Conservation (phyloP, 1,284 basidiomycete species). For the Ustilago curta region DNA sequence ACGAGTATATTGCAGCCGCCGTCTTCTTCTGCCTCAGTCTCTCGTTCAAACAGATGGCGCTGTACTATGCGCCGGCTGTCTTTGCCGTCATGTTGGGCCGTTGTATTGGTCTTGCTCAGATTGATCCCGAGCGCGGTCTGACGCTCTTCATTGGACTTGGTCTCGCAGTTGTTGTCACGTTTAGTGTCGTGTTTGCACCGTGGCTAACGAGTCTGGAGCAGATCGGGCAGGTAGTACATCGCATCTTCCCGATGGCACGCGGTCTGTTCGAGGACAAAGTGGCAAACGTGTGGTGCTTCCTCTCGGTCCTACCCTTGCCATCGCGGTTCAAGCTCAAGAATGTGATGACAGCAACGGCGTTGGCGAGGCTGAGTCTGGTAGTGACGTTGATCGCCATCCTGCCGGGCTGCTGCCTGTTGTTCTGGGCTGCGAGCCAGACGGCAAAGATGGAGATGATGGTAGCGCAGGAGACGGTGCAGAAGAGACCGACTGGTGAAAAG, state of each 20-base stretch:
- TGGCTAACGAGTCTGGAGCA: conserved; percentile 77
- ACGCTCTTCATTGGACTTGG: conserved; percentile 79
- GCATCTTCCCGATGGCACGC: conserved; percentile 89
- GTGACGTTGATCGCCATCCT: conserved; percentile 69
- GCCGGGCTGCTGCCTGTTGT: conserved; percentile 60
- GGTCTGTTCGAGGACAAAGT: conserved; percentile 97
- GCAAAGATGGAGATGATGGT: conserved; percentile 63
- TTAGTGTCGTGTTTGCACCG: conserved; percentile 79
- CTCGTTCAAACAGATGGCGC: conserved; percentile 93
- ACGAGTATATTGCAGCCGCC: conserved; percentile 77
- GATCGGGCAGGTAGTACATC: conserved; percentile 75
- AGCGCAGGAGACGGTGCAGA: conserved; percentile 29
- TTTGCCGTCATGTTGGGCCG: conserved; percentile 68
- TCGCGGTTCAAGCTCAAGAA: conserved; percentile 55
- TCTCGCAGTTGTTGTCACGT: conserved; percentile 72
- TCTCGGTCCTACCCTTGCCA: conserved; percentile 61
- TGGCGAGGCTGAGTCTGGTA: conserved; percentile 69
- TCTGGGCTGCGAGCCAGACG: conserved; percentile 57
- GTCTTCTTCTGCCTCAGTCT: conserved; percentile 84
- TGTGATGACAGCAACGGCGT: conserved; percentile 37
- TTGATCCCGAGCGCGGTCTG: conserved; percentile 76
- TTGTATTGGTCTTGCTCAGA: conserved; percentile 81
- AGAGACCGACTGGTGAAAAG: not conserved
- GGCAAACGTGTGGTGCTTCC: conserved; percentile 84
- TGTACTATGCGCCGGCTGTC: conserved; percentile 88